phyloP scores from a whole-genome alignment of 1,284 basidiomycete species.

The Hypsizygus ulmarius region DNA sequence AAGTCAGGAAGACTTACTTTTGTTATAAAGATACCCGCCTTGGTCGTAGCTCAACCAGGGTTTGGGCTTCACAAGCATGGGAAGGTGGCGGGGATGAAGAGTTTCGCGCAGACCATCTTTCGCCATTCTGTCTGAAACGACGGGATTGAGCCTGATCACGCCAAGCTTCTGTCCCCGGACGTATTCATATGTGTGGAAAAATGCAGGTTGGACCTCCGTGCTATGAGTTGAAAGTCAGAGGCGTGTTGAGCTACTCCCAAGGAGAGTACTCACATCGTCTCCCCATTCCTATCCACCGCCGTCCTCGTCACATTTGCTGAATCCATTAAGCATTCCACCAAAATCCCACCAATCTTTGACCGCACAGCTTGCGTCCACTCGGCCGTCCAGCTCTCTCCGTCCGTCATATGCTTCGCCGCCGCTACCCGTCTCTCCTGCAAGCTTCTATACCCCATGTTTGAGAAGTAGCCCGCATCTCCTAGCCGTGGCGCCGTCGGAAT shows the following conservation, averaged over 20 bases:
- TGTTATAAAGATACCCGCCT: conserved; percentile 85
- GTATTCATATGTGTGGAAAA: conserved; percentile 93
- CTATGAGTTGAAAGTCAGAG: conserved; percentile 34
- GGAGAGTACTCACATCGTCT: conserved; percentile 48
- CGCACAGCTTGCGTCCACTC: conserved; percentile 81
- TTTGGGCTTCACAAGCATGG: conserved; percentile 92
- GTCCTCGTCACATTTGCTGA: conserved; percentile 77
- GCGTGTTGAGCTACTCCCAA: neutral
- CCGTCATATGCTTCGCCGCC: conserved; percentile 63
- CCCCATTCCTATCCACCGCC: conserved; percentile 49
- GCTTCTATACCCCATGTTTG: conserved; percentile 52
- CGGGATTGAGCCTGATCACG: conserved; percentile 85
- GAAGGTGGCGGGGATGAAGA: conserved; percentile 90
- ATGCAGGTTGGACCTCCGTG: conserved; percentile 85
- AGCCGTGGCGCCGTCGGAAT: conserved; percentile 40
- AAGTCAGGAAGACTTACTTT: conserved; percentile 44
- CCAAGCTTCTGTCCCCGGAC: conserved; percentile 90
- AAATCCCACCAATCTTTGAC: conserved; percentile 79
- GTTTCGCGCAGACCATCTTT: conserved; percentile 76
- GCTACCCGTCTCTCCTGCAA: conserved; percentile 59
- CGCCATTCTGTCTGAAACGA: conserved; percentile 76
- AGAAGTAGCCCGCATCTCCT: conserved; percentile 51
- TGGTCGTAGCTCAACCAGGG: conserved; percentile 81
- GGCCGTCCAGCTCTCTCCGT: conserved; percentile 69
- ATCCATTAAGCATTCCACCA: conserved; percentile 84